phyloP scores from a whole-genome alignment of 768 basidiomycete species.

The Kwoniella sp. region DNA sequence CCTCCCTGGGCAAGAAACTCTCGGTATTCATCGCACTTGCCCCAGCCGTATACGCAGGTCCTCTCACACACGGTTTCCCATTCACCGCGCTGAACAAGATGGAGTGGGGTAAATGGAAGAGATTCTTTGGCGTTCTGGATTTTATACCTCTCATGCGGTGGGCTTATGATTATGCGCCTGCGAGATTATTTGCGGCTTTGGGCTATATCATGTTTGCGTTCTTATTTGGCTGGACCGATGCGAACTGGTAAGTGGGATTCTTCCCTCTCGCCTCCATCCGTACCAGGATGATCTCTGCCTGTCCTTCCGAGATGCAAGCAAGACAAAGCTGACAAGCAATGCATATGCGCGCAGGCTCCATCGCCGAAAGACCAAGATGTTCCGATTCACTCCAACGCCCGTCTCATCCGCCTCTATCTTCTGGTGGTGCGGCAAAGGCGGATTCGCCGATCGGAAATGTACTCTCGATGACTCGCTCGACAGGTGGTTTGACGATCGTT shows the following conservation, averaged over 20 bases:
- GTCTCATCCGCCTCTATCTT: slow-evolving; percentile 58
- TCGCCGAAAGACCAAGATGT: slow-evolving; percentile 61
- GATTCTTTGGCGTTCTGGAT: slow-evolving; percentile 61
- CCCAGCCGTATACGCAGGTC: slow-evolving; percentile 61
- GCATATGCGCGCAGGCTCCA: slow-evolving; percentile 55
- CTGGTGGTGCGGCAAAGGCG: slow-evolving; percentile 61
- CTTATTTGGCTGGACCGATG: slow-evolving; percentile 61
- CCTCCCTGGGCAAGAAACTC: slow-evolving; percentile 59
- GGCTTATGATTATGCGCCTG: slow-evolving; percentile 59
- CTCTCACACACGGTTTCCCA: slow-evolving; percentile 60
- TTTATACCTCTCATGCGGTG: slow-evolving; percentile 62
- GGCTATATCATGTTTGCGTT: slow-evolving; percentile 59
- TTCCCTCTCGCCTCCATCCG: background rate
- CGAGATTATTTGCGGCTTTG: slow-evolving; percentile 57
- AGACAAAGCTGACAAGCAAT: too few species aligned
- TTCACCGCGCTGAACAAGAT: slow-evolving; percentile 59
- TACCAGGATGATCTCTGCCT: too few species aligned
- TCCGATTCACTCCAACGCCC: slow-evolving; percentile 61
- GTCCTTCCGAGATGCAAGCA: too few species aligned
- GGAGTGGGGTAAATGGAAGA: slow-evolving; percentile 60
- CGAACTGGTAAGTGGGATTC: slow-evolving; percentile 57
- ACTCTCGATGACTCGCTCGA: slow-evolving; percentile 56
- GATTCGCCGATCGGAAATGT: slow-evolving; percentile 58
- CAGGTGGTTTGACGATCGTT: slow-evolving; percentile 60
- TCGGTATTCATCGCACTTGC: slow-evolving; percentile 60